A percentile compares a stretch with the other conserved stretches of the same genome.
phyloP scores from a whole-genome alignment of 2,329 filamentous ascomycete genomes.

The Coleophoma crateriformis region DNA sequence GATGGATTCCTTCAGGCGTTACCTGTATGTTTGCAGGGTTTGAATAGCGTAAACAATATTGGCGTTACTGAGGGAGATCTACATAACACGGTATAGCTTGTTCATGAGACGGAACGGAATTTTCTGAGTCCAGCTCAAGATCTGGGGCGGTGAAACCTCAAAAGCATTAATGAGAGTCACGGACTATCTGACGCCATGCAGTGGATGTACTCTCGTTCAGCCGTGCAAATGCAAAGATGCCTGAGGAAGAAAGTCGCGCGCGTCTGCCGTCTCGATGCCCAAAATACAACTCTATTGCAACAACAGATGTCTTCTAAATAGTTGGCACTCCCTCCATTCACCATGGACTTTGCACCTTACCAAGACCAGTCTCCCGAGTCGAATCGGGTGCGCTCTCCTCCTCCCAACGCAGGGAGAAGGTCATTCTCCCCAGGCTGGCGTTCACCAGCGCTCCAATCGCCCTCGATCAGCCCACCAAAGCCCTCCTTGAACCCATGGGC shows the following conservation, averaged over 20 bases:
- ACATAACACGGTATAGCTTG: neutral
- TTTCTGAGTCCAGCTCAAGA: too few relatives aligned
- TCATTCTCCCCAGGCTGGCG: conserved; percentile 51
- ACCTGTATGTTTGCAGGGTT: neutral
- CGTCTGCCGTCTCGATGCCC: too few relatives aligned
- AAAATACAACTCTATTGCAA: too few relatives aligned
- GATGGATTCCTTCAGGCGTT: neutral
- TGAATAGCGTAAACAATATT: too few relatives aligned
- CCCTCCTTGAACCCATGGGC: conserved; percentile 18
- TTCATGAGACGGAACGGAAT: too few relatives aligned
- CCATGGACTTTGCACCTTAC: conserved; percentile 94
- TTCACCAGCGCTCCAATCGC: conserved; percentile 43
- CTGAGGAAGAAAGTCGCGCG: too few relatives aligned
- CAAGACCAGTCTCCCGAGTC: conserved; percentile 88
- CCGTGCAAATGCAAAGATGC: too few relatives aligned
- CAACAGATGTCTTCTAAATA: too few relatives aligned
- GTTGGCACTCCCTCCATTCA: conserved; percentile 9
- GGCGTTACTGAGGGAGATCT: neutral
- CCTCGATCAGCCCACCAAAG: conserved; percentile 33
- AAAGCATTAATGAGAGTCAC: too few relatives aligned
- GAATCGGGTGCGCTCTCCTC: conserved; percentile 73
- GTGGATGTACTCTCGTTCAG: too few relatives aligned
- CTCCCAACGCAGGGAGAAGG: conserved; percentile 31
- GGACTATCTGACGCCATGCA: too few relatives aligned
- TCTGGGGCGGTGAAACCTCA: too few relatives aligned